phyloP scores from a whole-genome alignment of 805 yeast genomes.

The Monosporozyma unispora region DNA sequence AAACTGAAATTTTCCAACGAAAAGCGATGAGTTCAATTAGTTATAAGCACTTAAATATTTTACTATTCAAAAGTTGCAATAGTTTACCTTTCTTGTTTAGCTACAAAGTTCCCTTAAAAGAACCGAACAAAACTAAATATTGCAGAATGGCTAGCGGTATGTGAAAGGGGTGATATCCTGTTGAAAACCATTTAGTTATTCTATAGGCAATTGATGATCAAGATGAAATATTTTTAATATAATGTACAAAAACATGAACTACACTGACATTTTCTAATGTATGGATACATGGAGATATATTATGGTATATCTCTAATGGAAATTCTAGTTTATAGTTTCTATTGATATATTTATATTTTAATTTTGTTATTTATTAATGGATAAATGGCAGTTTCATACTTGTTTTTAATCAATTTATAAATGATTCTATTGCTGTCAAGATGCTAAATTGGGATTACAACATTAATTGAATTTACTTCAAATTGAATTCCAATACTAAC shows the following conservation, averaged over 20 bases:
- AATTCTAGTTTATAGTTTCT: not conserved
- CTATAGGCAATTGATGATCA: constrained; percentile 9
- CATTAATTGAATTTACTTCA: not conserved
- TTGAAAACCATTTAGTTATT: constrained; percentile 32
- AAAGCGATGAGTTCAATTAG: not conserved
- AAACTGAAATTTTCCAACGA: not conserved
- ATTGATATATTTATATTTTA: not conserved
- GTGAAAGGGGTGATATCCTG: constrained; percentile 34
- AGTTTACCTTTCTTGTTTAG: too few relatives aligned
- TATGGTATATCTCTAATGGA: not conserved
- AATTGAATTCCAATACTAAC: constrained; percentile 1
- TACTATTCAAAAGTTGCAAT: too few relatives aligned
- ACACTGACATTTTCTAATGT: not conserved
- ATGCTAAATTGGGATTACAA: not conserved
- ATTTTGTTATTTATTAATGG: not conserved
- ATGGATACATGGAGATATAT: constrained; percentile 1
- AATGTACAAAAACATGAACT: not conserved
- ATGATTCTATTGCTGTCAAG: not conserved
- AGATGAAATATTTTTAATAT: not conserved
- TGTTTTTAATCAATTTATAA: not conserved
- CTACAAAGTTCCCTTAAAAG: not conserved
- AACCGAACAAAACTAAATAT: constrained; percentile 5
- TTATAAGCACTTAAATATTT: not conserved
- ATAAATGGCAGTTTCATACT: not conserved
- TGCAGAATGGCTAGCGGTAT: constrained; percentile 34